phyloP scores from a whole-genome alignment of 441 rosid species.

The Populus hybrid region DNA sequence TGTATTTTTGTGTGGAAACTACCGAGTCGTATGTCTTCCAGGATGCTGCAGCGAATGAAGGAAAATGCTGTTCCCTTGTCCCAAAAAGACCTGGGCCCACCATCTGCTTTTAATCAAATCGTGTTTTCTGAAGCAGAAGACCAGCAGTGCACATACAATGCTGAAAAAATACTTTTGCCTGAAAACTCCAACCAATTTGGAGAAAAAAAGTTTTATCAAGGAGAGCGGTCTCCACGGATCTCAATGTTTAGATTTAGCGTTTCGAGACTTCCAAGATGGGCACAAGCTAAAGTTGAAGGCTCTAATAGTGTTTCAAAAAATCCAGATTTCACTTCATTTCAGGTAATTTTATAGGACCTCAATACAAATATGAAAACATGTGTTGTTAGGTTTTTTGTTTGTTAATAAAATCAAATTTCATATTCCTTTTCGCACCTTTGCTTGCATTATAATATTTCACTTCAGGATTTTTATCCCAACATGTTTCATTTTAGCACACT shows the following conservation, averaged over 20 bases:
- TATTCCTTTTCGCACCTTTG: background rate
- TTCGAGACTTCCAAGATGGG: slow-evolving; percentile 91
- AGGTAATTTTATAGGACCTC: slow-evolving; percentile 39
- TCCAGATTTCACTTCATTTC: slow-evolving; percentile 40
- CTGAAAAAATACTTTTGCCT: slow-evolving; percentile 24
- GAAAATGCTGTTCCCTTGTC: slow-evolving; percentile 41
- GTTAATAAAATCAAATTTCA: background rate
- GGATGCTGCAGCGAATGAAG: slow-evolving; percentile 52
- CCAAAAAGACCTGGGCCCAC: slow-evolving; percentile 38
- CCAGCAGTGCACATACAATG: slow-evolving; percentile 25
- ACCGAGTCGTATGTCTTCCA: slow-evolving; percentile 52
- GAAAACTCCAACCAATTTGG: slow-evolving; percentile 28
- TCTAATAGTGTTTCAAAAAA: slow-evolving; percentile 24
- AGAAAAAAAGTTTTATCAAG: slow-evolving; percentile 25
- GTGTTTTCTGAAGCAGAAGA: slow-evolving; percentile 39
- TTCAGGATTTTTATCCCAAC: background rate
- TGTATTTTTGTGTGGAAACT: slow-evolving; percentile 82
- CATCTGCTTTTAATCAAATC: slow-evolving; percentile 36
- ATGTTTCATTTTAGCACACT: background rate
- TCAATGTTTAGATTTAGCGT: slow-evolving; percentile 69
- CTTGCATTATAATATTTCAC: background rate
- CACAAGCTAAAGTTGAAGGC: slow-evolving; percentile 60
- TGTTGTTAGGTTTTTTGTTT: background rate
- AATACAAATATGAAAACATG: background rate
- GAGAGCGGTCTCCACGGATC: slow-evolving; percentile 42